Evolutionary conservation across 176 grass and related monocot genomes (phyloP), one percentile per base, ranked within the genome.

Genomic region (Rhynchospora pubera): DNA sequence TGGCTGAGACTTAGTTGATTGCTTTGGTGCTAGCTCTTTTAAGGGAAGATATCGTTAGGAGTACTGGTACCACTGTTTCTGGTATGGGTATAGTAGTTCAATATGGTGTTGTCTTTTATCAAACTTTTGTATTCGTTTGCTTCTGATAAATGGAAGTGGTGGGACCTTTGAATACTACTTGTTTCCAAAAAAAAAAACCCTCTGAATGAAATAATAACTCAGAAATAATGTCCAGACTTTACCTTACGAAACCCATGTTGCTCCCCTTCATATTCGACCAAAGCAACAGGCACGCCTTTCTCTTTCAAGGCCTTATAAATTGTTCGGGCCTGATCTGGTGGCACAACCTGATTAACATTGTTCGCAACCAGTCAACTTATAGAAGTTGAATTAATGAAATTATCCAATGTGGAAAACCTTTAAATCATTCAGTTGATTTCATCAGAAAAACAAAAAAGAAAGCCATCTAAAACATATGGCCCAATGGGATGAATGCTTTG

Each of bases 201-300:
- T 48, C 26, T 52, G 62, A 50, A 11, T 62, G 24, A 79, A 19
- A 84, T 82, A 26, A 56, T 3, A 77, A 84, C 15, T n/a, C 21
- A 30, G 9, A 58, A 80, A 68, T 1, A 9, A 3, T 39, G 34
- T 39, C 4, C 34, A 39, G 34, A 39, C 34, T 39, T 39, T 59
- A 97, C 95, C 95, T 94, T 93, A 61, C 92, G 87, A 79, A 98
- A 98, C 3, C 95, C 90, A 61, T 94, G 92, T 19, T 98, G 95
- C 68, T 93, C 95, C 28, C 95, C 95, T 88, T 98, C 92, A 19
- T 98, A 98, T 86, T 98, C 95, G 9, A 98, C 89, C 84, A 98
- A 91, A 63, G 89, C 92, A 91, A 98, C 95, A 61, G 95, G 90
- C 82, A 98, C 58, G 22, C 92, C 95, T 52, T 72, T 94, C 26